phyloP scores from a whole-genome alignment of 495 filamentous ascomycete species.

The Recurvomyces mirabilis region DNA sequence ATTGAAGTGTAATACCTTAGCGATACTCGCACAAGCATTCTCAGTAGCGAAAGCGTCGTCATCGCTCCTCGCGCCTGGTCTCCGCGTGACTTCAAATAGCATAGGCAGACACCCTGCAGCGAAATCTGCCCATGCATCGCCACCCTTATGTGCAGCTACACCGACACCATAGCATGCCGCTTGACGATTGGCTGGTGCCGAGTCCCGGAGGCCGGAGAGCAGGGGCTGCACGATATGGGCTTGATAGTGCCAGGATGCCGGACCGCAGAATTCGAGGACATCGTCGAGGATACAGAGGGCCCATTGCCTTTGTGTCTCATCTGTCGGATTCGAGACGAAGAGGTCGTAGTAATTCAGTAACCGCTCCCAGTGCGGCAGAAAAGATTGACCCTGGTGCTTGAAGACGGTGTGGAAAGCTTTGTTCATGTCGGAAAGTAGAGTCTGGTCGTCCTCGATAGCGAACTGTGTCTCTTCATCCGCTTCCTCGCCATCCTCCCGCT shows the following conservation, averaged over 20 bases:
- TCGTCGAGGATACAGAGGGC: conserved; percentile 98
- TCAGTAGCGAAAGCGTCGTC: conserved; percentile 97
- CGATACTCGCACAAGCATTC: conserved; percentile 93
- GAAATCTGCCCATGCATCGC: conserved; percentile 71
- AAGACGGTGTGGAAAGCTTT: conserved; percentile 99
- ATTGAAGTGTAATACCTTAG: conserved; percentile 91
- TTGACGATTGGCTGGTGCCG: conserved; percentile 84
- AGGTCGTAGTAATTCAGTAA: conserved; percentile 71
- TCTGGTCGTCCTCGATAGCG: conserved; percentile 96
- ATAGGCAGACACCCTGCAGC: conserved; percentile 63
- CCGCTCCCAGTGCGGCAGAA: conserved; percentile 78
- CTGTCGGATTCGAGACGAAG: conserved; percentile 65
- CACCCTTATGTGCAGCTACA: conserved; percentile 89
- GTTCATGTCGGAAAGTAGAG: conserved; percentile 97
- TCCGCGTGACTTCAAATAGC: conserved; percentile 71
- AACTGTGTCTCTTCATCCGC: conserved; percentile 69
- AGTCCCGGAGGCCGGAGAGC: conserved; percentile 70
- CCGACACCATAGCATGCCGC: conserved; percentile 94
- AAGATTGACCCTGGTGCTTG: conserved; percentile 78
- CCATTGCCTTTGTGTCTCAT: conserved; percentile 95
- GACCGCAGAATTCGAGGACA: conserved; percentile 90
- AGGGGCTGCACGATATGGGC: conserved; percentile 76
- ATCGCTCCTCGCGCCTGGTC: conserved; percentile 69
- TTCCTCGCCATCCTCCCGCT: conserved; percentile 69
- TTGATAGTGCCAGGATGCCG: conserved; percentile 70